Evolutionary conservation across 1,284 basidiomycete species (phyloP), one percentile per base, ranked within the genome.

Genomic region (Salmacisia buchloeana): DNA sequence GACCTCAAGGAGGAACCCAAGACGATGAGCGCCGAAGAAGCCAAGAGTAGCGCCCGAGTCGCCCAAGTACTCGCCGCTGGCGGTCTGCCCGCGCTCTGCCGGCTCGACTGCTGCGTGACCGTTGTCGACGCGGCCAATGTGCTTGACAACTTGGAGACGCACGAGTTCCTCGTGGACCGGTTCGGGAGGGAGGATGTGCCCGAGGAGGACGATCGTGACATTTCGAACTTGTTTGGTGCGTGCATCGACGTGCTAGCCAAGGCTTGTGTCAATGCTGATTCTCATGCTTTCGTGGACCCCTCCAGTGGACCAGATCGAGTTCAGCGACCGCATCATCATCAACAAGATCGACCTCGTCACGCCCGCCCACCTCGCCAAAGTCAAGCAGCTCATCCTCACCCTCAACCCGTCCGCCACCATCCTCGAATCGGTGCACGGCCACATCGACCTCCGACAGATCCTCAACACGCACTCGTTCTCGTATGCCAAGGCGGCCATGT

Each of bases 131-230:
- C 70, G 2, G 69, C 69, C 6, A 80, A 73, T 60, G 75, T 83
- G 56, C 71, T 83, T 63, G 74, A 76, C 59, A 81, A 82, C 69
- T 82, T 82, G 66, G 73, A 81, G 46, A 83, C 82, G 0, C 76
- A 80, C 36, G 82, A 83, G 64, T 83, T 83, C 69, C 69, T 83
- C 56, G 77, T 81, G 2, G 82, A 83, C 69, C 74, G 82, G 1
- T 66, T 73, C 60, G 65, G 62, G 34, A 62, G 68, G 23, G 68
- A 67, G 39, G 70, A 68, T 13, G 75, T 75, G 2, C 75, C 73
- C 3, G 75, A 75, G 39, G 81, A 83, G 61, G 83, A 83, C 69
- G 83, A 83, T 68, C 72, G 82, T 27, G 83, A 83, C 67, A 81
- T 83, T 62, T 78, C 78, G 10, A 82, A 83, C 64, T 75, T 83